Conservation (phyloP, 2,329 filamentous ascomycete species). For the Phialophora chinensis region DNA sequence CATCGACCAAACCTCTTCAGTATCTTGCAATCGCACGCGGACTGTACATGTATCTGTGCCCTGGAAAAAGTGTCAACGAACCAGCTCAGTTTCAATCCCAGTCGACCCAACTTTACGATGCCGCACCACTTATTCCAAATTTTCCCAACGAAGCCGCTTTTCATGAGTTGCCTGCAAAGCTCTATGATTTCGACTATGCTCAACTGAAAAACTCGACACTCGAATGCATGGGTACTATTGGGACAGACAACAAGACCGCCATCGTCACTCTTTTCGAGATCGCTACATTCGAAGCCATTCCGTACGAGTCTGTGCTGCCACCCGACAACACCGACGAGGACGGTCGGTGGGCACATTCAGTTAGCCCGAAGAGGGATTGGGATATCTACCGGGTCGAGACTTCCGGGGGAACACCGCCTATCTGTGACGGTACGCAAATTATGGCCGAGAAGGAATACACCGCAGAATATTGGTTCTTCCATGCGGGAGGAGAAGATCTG, state of each 20-base stretch:
- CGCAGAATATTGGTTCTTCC: conserved; percentile 52
- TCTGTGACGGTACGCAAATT: conserved; percentile 42
- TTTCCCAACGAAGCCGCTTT: conserved; percentile 45
- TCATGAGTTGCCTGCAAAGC: conserved; percentile 41
- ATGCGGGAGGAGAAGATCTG: conserved; percentile 31
- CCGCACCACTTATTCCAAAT: conserved; percentile 41
- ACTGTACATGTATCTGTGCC: conserved; percentile 59
- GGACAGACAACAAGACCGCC: conserved; percentile 32
- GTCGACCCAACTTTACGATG: conserved; percentile 54
- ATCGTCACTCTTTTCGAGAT: conserved; percentile 40
- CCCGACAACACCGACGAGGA: conserved; percentile 27
- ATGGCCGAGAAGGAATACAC: conserved; percentile 48
- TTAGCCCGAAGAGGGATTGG: conserved; percentile 40
- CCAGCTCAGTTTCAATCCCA: conserved; percentile 51
- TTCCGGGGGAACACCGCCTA: conserved; percentile 46
- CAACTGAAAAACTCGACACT: conserved; percentile 34
- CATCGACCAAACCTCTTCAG: conserved; percentile 46
- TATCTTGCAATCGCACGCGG: conserved; percentile 56
- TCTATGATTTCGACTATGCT: conserved; percentile 40
- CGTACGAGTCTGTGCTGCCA: conserved; percentile 31
- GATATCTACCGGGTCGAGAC: conserved; percentile 52
- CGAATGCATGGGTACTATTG: conserved; percentile 37
- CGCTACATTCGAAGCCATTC: conserved; percentile 29
- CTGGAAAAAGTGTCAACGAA: conserved; percentile 31
- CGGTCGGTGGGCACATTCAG: conserved; percentile 20